phyloP scores from a whole-genome alignment of 441 rosid species.

The Gossypium laxum region DNA sequence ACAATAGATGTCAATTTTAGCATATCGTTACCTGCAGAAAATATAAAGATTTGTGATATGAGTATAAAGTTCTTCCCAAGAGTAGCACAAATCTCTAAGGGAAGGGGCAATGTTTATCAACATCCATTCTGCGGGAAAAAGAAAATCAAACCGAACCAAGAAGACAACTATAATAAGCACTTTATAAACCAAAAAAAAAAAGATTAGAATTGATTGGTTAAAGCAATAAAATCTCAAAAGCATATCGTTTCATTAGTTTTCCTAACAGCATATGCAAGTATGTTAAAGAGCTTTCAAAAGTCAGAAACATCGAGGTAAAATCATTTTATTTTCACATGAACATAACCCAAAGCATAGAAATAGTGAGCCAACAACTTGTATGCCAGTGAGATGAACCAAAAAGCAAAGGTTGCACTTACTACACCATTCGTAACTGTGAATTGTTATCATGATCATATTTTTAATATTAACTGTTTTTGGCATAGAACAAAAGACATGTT shows the following conservation, averaged over 20 bases:
- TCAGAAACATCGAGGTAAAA: background rate
- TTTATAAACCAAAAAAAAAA: background rate
- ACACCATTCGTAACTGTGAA: background rate
- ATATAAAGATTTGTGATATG: slow-evolving; percentile 4
- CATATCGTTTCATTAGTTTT: background rate
- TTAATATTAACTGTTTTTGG: background rate
- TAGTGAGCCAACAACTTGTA: background rate
- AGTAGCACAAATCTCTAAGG: background rate
- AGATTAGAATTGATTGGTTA: background rate
- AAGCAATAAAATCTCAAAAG: background rate
- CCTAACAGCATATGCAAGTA: background rate
- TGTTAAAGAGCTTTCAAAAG: background rate
- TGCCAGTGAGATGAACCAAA: background rate
- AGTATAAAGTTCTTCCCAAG: background rate
- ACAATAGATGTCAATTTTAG: slow-evolving; percentile 22
- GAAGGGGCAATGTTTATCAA: background rate
- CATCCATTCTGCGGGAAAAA: background rate
- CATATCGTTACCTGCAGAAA: slow-evolving; percentile 28
- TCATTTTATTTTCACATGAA: background rate
- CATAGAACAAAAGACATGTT: background rate
- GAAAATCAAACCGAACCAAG: background rate
- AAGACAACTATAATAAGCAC: background rate
- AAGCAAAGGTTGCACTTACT: background rate
- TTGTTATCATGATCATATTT: background rate
- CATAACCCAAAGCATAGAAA: background rate